Percentiles rank a stretch among this genome's conserved stretches.
phyloP scores from a whole-genome alignment of 345 rosid genomes.

The Erysimum cheiranthoides region DNA sequence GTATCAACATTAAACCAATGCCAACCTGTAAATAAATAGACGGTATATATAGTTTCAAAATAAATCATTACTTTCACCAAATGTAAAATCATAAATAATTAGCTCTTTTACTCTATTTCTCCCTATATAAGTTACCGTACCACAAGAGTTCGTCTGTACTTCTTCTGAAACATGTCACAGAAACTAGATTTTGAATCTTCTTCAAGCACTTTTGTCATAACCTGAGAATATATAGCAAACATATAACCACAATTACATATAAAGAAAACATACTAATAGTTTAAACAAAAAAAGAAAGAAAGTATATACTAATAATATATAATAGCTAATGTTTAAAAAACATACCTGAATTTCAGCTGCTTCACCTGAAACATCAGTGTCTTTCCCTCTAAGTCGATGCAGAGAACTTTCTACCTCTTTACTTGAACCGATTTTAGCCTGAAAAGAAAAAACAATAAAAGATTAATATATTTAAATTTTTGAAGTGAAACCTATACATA shows the following conservation, averaged over 20 bases:
- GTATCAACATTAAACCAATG: conserved; percentile 56
- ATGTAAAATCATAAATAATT: not conserved
- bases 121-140: conserved; percentile 29
- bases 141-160: conserved; percentile 43
- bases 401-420: conserved; percentile 54
- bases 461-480: not conserved
- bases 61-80: conserved; percentile 1
- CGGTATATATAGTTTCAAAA: not conserved
- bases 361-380: conserved; percentile 54
- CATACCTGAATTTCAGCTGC: conserved; percentile 53
- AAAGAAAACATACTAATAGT: not conserved
- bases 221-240: conserved; percentile 34
- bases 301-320: not conserved
- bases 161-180: conserved; percentile 43
- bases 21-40: conserved; percentile 49
- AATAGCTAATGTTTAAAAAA: not conserved
- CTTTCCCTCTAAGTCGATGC: conserved; percentile 53
- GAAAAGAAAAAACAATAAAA: not conserved
- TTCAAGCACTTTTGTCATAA: conserved; percentile 35
- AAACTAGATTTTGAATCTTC: conserved; percentile 35
- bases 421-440: conserved; percentile 54
- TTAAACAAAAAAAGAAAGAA: no score
- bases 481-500: not conserved
- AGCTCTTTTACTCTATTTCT: not conserved
- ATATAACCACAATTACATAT: conserved; percentile 1